Evolutionary conservation across 1,139 yeast genomes (phyloP), one percentile per base, ranked within the genome.

Genomic region (Blastobotrys raffinosifermentans): DNA sequence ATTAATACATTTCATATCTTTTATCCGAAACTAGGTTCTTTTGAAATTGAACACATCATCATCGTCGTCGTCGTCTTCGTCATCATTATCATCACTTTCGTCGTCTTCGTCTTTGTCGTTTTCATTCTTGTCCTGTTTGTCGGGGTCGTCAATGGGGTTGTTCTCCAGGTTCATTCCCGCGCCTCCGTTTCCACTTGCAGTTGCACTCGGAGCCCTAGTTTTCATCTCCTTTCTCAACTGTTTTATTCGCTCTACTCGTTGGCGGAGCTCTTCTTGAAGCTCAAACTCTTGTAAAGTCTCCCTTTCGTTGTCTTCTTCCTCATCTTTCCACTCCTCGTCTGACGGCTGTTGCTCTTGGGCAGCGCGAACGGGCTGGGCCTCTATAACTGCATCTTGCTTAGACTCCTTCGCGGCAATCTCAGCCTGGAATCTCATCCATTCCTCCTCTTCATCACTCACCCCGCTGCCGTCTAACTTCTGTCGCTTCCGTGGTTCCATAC

Each of bases 361-460:
- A 5, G 9, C n/a, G 14, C 29, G 26, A n/a, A 17, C 34, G 10
- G 39, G 34, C 11, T 18, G 14, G 19, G 35, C 32, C 19, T 30
- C 35, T 4, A 37, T 35, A 13, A 16, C 37, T 26, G 4, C 31
- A n/a, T 14, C 26, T 14, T 18, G 17, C 4, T 20, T 27, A 10
- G 26, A 4, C 29, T 14, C 26, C 4, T 22, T 27, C 18, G 20
- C 40, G n/a, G 38, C 38, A 20, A 47, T 39, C 17, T 48, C 52
- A 5, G 29, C 16, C 29, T 48, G 50, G 20, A 48, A 48, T 29
- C 34, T 35, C 19, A 34, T 43, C 52, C 51, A 48, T 35, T 48
- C 52, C 17, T 40, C 48, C 10, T 44, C 47, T 11, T 38, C n/a
- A n/a, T n/a, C n/a, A n/a, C n/a, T n/a, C n/a, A n/a, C n/a, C n/a